These are phyloP conservation scores for Fraxinus cuspidata DNA, from an alignment of 257 asterid species.

Conservation along the genomic window DNA sequence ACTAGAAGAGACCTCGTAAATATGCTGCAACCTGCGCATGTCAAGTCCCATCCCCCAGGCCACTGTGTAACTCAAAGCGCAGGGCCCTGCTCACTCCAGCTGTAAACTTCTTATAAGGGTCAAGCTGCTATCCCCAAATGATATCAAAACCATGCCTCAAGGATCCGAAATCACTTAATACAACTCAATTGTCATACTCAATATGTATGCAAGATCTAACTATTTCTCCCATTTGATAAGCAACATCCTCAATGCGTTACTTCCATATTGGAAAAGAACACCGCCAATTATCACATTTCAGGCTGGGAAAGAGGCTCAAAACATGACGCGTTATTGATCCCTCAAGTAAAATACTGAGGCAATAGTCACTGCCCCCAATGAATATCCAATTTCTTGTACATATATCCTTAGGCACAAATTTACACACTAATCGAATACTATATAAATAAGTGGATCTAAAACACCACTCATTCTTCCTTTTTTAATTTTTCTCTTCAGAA, in stretches of 20 bases:
- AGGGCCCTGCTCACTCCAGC: neutral
- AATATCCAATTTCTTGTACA: neutral
- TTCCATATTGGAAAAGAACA: neutral
- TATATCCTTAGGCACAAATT: neutral
- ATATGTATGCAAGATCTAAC: neutral
- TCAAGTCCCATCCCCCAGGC: neutral
- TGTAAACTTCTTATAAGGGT: neutral
- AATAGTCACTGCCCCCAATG: neutral
- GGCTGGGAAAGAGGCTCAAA: too few species aligned
- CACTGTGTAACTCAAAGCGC: neutral
- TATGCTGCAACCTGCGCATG: neutral
- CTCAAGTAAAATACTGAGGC: neutral
- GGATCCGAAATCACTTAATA: neutral
- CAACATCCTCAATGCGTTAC: neutral
- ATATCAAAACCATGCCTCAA: neutral
- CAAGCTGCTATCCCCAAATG: neutral
- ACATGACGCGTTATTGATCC: neutral
- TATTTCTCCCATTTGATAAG: neutral
- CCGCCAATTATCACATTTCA: neutral
- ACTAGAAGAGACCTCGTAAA: neutral
- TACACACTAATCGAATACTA: neutral
- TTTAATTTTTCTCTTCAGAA: neutral
- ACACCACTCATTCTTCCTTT: neutral
- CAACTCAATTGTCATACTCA: neutral
- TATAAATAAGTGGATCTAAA: neutral